Percentiles rank a stretch among this genome's conserved stretches.
Conservation (phyloP, 495 filamentous ascomycete genomes). For the Penicillium turbatum region DNA sequence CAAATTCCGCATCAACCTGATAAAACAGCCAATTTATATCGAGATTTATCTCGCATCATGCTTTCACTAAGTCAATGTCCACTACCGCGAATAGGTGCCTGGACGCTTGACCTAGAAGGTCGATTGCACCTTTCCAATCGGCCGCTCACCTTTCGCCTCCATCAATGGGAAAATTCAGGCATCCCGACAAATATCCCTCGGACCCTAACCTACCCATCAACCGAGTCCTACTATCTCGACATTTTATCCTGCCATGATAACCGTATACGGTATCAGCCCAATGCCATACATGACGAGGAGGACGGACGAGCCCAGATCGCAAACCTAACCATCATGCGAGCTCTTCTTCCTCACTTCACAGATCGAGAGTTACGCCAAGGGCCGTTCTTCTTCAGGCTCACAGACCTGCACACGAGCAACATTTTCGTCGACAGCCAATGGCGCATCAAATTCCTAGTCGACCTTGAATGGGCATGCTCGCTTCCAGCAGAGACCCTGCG, state of each 20-base stretch:
- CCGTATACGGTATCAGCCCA: background rate
- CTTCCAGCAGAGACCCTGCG: constrained; percentile 23
- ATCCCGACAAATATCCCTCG: background rate
- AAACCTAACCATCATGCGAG: background rate
- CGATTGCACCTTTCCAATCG: constrained; percentile 24
- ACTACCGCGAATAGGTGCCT: constrained; percentile 21
- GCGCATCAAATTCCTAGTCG: constrained; percentile 25
- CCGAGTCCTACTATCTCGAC: background rate
- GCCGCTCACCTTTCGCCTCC: constrained; percentile 17
- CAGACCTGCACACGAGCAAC: background rate
- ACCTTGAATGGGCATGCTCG: constrained; percentile 32
- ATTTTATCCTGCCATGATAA: background rate
- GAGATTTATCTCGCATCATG: constrained; percentile 12
- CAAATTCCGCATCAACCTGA: too few species aligned
- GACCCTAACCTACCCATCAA: background rate
- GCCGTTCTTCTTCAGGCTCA: background rate
- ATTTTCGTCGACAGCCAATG: constrained; percentile 24
- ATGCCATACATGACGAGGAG: background rate
- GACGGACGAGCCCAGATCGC: background rate
- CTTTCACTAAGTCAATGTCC: constrained; percentile 19
- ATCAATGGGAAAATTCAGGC: background rate
- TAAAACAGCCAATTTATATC: too few species aligned
- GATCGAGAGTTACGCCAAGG: constrained; percentile 10
- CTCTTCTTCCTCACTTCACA: background rate
- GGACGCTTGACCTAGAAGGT: constrained; percentile 17